phyloP scores from a whole-genome alignment of 345 rosid species.

The Erucastrum elatum region DNA sequence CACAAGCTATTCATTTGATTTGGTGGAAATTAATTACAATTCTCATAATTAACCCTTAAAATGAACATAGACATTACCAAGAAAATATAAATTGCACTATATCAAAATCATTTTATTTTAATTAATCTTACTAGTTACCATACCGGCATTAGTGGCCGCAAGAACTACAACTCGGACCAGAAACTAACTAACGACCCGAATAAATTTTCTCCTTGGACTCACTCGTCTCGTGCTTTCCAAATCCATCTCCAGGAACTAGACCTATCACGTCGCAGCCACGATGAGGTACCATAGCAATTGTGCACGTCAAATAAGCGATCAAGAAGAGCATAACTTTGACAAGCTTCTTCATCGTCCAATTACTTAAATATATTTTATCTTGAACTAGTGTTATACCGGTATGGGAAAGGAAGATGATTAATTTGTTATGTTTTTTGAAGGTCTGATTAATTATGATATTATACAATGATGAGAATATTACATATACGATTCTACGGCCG shows the following conservation, averaged over 20 bases:
- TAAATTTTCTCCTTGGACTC: background rate
- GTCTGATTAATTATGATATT: no score
- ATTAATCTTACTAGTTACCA: background rate
- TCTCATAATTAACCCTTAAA: background rate
- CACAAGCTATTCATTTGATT: background rate
- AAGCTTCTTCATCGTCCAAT: constrained; percentile 22
- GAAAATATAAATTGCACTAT: background rate
- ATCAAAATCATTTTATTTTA: background rate
- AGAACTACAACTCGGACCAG: constrained; percentile 40
- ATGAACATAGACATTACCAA: background rate
- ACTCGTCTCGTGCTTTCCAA: constrained; percentile 16
- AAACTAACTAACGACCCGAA: constrained; percentile 31
- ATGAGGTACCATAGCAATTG: constrained; percentile 36
- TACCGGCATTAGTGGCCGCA: constrained; percentile 26
- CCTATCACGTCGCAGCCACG: constrained; percentile 20
- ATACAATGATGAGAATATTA: no score
- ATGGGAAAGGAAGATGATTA: no score
- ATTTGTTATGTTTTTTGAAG: no score
- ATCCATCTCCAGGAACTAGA: background rate
- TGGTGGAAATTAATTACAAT: background rate
- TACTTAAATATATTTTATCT: background rate
- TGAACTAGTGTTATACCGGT: background rate
- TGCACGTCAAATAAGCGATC: constrained; percentile 21
- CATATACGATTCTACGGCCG: no score
- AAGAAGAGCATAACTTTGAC: constrained; percentile 9